Conservation (phyloP, 345 rosid genomes). For the Aurinia saxatilis region DNA sequence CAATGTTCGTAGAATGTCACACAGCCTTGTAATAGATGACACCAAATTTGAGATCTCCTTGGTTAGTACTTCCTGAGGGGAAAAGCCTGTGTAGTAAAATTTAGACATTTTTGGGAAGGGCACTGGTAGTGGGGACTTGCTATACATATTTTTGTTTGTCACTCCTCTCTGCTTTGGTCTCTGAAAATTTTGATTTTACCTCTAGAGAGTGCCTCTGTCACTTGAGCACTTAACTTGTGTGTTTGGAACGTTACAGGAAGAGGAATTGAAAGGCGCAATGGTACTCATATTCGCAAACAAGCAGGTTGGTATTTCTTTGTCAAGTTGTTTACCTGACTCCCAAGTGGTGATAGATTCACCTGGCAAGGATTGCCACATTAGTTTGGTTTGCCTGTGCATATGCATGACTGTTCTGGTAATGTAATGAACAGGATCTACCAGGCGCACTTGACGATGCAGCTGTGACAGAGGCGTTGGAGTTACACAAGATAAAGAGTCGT, state of each 20-base stretch:
- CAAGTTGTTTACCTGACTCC: neutral
- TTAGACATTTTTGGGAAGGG: neutral
- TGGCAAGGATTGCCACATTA: neutral
- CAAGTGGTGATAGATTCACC: neutral
- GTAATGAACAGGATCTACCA: slow-evolving; percentile 40
- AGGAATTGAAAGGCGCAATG: slow-evolving; percentile 46
- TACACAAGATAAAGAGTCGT: slow-evolving; percentile 55
- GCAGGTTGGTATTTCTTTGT: slow-evolving; percentile 31
- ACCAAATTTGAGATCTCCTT: neutral
- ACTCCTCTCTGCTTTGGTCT: neutral
- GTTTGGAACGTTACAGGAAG: slow-evolving; percentile 31
- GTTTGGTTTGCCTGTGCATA: neutral
- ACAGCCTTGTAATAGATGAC: neutral
- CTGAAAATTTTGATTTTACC: neutral
- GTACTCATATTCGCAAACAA: slow-evolving; percentile 55
- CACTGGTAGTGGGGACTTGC: neutral
- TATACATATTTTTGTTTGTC: neutral
- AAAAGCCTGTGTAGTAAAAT: neutral
- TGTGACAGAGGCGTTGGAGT: slow-evolving; percentile 51
- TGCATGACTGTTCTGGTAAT: neutral
- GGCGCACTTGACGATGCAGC: slow-evolving; percentile 61
- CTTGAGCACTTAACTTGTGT: too few relatives aligned
- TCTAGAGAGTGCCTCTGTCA: neutral
- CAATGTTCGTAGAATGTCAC: neutral
- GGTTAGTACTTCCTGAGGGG: neutral